These are phyloP conservation scores for Fusarium caatingaense DNA, from an alignment of 2,329 filamentous ascomycete species.

Conservation along the genomic window DNA sequence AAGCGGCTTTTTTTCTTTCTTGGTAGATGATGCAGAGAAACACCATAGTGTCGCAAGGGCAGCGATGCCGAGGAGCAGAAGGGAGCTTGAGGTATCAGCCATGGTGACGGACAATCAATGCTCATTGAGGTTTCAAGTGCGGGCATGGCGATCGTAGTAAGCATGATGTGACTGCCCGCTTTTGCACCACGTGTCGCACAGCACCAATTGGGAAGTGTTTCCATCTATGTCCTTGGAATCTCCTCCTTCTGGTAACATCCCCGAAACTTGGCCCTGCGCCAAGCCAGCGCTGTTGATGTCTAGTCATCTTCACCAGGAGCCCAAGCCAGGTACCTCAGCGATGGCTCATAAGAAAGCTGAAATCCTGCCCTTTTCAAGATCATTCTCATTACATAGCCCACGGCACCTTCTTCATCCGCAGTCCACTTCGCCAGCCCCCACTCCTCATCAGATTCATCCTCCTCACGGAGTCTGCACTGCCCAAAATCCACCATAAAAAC, in stretches of 20 bases:
- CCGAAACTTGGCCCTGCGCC: no score
- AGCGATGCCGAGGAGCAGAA: neutral
- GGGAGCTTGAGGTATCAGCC: neutral
- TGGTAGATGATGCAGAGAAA: neutral
- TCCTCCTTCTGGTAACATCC: no score
- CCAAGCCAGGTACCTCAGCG: neutral
- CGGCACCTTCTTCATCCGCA: conserved; percentile 41
- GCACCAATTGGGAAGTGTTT: no score
- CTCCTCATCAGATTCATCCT: conserved; percentile 36
- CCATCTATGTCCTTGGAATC: no score
- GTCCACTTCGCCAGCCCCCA: conserved; percentile 36
- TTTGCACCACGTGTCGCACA: no score
- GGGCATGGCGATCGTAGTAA: neutral
- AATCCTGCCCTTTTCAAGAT: neutral
- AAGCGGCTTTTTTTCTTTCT: neutral
- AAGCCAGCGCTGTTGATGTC: no score
- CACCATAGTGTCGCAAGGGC: neutral
- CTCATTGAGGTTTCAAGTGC: neutral
- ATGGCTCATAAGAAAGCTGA: neutral
- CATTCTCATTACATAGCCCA: neutral
- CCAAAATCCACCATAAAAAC: conserved; percentile 48
- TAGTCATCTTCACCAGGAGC: neutral
- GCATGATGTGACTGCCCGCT: neutral
- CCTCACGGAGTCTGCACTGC: conserved; percentile 25
- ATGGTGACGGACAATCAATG: neutral